Conservation (phyloP, 208 protist genomes). For the Leishmania turanica region DNA sequence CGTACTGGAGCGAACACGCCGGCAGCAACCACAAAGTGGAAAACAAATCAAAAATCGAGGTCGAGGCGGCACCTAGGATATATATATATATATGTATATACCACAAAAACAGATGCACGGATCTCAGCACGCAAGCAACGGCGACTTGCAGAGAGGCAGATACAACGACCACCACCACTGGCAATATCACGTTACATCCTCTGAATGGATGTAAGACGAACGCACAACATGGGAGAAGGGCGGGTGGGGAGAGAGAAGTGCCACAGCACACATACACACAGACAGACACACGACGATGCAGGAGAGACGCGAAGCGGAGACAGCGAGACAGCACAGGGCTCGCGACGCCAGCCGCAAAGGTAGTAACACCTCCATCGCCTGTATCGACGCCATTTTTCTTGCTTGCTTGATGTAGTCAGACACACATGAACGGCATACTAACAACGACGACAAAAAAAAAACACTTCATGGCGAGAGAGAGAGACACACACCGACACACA, state of each 20-base stretch:
- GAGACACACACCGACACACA: too few species aligned
- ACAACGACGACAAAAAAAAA: not conserved
- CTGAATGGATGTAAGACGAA: not conserved
- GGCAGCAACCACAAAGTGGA: not conserved
- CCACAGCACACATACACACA: not conserved
- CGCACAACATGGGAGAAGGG: not conserved
- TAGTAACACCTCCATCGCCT: not conserved
- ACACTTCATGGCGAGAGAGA: not conserved
- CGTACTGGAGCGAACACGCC: not conserved
- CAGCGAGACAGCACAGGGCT: not conserved
- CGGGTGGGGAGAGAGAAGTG: not conserved
- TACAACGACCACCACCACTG: not conserved
- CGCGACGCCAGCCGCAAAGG: not conserved
- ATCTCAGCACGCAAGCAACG: not conserved
- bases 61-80: not conserved
- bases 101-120: not conserved
- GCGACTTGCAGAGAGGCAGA: not conserved
- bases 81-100: not conserved
- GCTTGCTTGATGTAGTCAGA: not conserved
- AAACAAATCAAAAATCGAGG: not conserved
- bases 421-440: not conserved
- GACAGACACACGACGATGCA: not conserved
- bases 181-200: not conserved
- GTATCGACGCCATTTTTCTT: not conserved
- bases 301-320: not conserved